Percentiles rank a stretch among this genome's conserved stretches.
These are phyloP conservation scores for Colletotrichum simmondsii DNA, from an alignment of 2,329 filamentous ascomycete genomes.

Conservation along the genomic window DNA sequence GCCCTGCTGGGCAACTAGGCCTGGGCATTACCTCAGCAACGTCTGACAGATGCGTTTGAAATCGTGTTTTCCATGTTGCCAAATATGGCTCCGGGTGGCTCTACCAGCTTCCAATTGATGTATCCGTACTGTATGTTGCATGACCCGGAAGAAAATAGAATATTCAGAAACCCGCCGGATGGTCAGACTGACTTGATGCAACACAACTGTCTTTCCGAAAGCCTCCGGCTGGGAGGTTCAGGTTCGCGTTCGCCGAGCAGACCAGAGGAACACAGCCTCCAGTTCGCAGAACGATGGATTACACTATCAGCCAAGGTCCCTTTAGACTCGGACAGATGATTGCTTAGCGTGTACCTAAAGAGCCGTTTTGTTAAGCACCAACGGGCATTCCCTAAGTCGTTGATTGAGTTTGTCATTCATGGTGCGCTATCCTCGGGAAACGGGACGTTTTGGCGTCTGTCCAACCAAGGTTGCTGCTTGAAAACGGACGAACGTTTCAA, in stretches of 20 bases:
- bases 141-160: not conserved
- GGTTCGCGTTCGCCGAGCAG: conserved; percentile 18
- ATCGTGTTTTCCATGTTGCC: conserved; percentile 25
- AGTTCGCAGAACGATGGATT: conserved; percentile 19
- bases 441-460: not conserved
- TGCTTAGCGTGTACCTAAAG: not conserved
- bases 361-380: not conserved
- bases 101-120: not conserved
- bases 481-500: conserved; percentile 6
- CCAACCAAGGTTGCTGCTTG: not conserved
- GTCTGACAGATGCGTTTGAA: conserved; percentile 27
- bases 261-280: not conserved
- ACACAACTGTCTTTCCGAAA: conserved; percentile 7
- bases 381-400: not conserved
- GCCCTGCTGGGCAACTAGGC: not conserved
- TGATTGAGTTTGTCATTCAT: not conserved
- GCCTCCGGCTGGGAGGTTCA: conserved; percentile 22
- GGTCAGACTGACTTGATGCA: conserved; percentile 26
- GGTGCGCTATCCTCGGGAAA: conserved; percentile 5
- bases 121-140: not conserved
- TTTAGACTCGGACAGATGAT: conserved; percentile 19
- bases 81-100: conserved; percentile 10
- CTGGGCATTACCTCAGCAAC: conserved; percentile 33
- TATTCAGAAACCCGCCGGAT: not conserved
- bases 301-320: conserved; percentile 2